Base-by-base conservation (phyloP, 140 eudicot genomes). In the Flaveria floridana region DNA sequence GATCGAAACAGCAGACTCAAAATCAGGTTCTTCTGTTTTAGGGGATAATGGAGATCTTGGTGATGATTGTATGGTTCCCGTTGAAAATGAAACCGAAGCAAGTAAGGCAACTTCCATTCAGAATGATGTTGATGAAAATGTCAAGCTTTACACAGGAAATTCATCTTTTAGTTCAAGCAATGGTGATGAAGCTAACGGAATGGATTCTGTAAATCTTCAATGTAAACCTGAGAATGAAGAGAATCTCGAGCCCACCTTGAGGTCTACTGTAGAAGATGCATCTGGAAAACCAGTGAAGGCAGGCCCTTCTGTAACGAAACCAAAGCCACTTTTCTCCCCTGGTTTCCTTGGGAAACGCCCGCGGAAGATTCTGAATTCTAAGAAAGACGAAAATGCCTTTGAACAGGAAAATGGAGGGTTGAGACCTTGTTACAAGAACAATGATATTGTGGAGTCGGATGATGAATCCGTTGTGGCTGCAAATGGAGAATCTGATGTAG, bases 261-360 rank as follows among this genome's bases (percentile, higher is more conserved):
- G 21, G 7, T 21, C 46, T 57, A 6, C 77, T 7, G 15, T 46
- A 11, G 62, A 53, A 23, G 70, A 51, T 46, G 78, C 63, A 41
- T 82, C 81, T 21, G 26, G 2, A 34, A 78, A 65, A 77, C 28
- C 46, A 3, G 53, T 71, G 4, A 85, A 78, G 30, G 41, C 55
- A 5, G 51, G 48, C 55, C 50, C 74, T 58, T 83, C 82, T 2
- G 79, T 57, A 20, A 59, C 72, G 18, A 89, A 84, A 73, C 48
- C 68, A 65, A 88, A 84, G 79, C 95, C 95, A 66, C 80, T 89
- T 0, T 65, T 86, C 50, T 44, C 85, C 19, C 89, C 85, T 6
- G 91, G 91, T 56, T 88, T 86, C 65, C 85, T 88, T 15, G 86
- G 76, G 55, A 84, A 82, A 69, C 75, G 74, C 15, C 86, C 80